These are phyloP conservation scores for Cladophialophora chaetospira DNA, from an alignment of 2,329 filamentous ascomycete genomes.

Conservation along the genomic window DNA sequence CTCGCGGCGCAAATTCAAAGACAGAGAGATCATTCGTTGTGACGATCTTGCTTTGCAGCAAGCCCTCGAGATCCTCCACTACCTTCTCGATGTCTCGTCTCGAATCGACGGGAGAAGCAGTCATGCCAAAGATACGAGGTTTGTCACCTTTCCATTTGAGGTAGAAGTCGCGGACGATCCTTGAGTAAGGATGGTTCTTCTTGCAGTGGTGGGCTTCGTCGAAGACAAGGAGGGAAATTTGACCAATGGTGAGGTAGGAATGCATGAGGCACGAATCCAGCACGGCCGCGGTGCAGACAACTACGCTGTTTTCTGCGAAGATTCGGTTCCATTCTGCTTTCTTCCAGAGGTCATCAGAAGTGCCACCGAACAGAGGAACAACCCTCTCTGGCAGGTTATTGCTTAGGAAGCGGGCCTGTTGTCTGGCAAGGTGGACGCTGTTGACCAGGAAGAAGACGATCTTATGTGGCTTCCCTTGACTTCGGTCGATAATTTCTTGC, in stretches of 20 bases:
- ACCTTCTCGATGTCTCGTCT: slow-evolving; percentile 71
- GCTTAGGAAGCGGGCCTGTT: slow-evolving; percentile 80
- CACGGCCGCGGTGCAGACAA: slow-evolving; percentile 91
- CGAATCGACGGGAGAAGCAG: slow-evolving; percentile 88
- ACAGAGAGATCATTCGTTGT: slow-evolving; percentile 67
- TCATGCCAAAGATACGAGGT: slow-evolving; percentile 92
- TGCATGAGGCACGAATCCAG: slow-evolving; percentile 75
- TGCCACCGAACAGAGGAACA: slow-evolving; percentile 71
- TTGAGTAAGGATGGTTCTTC: slow-evolving; percentile 86
- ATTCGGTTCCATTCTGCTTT: slow-evolving; percentile 59
- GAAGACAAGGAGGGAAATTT: slow-evolving; percentile 88
- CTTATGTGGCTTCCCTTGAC: slow-evolving; percentile 59
- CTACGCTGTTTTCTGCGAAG: slow-evolving; percentile 70
- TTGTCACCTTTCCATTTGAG: slow-evolving; percentile 50
- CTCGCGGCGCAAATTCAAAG: slow-evolving; percentile 61
- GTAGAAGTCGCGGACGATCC: slow-evolving; percentile 88
- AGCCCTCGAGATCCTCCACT: slow-evolving; percentile 68
- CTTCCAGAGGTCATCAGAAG: slow-evolving; percentile 63
- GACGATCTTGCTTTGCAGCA: slow-evolving; percentile 80
- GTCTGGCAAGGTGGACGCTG: slow-evolving; percentile 80
- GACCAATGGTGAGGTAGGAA: slow-evolving; percentile 75
- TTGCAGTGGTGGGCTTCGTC: slow-evolving; percentile 97
- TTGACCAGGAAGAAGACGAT: slow-evolving; percentile 78
- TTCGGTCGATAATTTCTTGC: slow-evolving; percentile 72
- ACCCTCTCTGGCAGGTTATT: slow-evolving; percentile 78